Conservation (phyloP, 768 basidiomycete genomes). For the Boletus patriciae region DNA sequence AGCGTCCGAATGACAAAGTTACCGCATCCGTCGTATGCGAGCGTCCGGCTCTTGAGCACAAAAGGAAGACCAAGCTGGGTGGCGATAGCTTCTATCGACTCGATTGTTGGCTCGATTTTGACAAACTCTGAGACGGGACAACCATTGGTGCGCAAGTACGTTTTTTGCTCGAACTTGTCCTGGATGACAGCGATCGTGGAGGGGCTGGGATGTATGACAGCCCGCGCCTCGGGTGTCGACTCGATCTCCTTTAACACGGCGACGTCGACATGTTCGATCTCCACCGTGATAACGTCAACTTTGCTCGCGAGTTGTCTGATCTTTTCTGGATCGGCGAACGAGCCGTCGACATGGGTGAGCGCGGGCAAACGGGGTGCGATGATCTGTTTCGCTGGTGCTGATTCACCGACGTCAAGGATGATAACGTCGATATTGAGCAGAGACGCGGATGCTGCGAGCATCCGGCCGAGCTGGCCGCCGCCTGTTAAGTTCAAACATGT, state of each 20-base stretch:
- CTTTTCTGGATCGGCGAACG: conserved; percentile 76
- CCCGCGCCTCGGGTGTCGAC: conserved; percentile 28
- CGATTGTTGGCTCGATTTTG: conserved; percentile 52
- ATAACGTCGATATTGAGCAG: conserved; percentile 80
- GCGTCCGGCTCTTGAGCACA: conserved; percentile 94
- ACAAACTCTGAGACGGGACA: conserved; percentile 61
- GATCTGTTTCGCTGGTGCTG: conserved; percentile 88
- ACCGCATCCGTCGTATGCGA: conserved; percentile 95
- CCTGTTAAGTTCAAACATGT: conserved; percentile 45
- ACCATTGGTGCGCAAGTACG: conserved; percentile 49
- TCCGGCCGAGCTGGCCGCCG: conserved; percentile 96
- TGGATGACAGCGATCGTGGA: conserved; percentile 84
- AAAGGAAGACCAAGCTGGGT: conserved; percentile 74
- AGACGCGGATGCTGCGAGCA: conserved; percentile 90
- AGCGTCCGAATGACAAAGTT: conserved; percentile 74
- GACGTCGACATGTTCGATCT: conserved; percentile 95
- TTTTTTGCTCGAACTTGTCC: conserved; percentile 67
- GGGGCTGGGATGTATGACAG: conserved; percentile 71
- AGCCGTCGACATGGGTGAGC: conserved; percentile 77
- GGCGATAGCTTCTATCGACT: conserved; percentile 54
- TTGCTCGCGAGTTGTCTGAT: conserved; percentile 77
- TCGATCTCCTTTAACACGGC: conserved; percentile 56
- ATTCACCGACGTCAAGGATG: conserved; percentile 80
- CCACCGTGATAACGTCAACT: conserved; percentile 88
- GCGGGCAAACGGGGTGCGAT: conserved; percentile 51